phyloP scores from a whole-genome alignment of 345 rosid species.

The Streptanthus diversifolius region DNA sequence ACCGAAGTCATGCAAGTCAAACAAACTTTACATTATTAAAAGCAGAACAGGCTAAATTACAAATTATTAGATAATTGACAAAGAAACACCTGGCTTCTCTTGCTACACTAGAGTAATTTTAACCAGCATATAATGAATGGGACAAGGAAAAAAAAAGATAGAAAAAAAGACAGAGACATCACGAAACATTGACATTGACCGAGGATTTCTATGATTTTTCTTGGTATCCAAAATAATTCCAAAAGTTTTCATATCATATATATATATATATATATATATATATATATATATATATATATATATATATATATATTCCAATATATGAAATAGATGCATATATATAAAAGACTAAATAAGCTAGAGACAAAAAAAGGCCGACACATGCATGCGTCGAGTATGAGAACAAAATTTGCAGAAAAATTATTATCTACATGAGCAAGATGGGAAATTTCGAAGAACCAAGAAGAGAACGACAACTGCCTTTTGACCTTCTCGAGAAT shows the following conservation, averaged over 20 bases:
- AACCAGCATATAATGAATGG: neutral
- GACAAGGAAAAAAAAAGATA: neutral
- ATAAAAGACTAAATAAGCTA: neutral
- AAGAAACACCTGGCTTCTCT: neutral
- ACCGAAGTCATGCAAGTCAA: neutral
- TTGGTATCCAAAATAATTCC: neutral
- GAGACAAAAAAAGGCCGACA: constrained; percentile 1
- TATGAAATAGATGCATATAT: neutral
- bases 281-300: too few species aligned
- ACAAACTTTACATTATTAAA: neutral
- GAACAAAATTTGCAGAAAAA: neutral
- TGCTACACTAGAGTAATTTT: neutral
- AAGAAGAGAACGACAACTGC: neutral
- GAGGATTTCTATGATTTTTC: neutral
- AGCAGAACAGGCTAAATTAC: neutral
- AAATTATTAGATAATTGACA: neutral
- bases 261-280: too few species aligned
- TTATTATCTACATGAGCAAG: neutral
- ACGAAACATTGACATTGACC: neutral
- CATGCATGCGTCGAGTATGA: neutral
- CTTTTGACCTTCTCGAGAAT: neutral
- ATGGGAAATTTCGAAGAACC: neutral
- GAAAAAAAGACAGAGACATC: neutral
- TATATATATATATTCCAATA: neutral
- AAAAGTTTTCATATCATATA: neutral